Evolutionary conservation across 2,329 filamentous ascomycete genomes (phyloP).

Genomic region (Tothia fuscella): DNA sequence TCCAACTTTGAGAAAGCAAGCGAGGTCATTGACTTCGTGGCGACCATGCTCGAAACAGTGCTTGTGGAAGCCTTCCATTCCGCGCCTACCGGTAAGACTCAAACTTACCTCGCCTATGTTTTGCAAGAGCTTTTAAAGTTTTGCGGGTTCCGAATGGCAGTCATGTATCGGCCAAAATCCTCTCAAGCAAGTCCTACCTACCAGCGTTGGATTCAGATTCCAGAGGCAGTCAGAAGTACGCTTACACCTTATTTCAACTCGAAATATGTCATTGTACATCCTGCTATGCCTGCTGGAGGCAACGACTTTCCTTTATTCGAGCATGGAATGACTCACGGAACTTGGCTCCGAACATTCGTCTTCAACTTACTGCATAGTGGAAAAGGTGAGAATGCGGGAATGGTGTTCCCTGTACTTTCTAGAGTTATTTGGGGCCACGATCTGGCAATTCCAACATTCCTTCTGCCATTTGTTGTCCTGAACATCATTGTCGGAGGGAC

Average conservation of each 20-base stretch:
- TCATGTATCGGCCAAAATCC: slow-evolving; percentile 38
- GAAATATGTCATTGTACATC: slow-evolving; percentile 52
- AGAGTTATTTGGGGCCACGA: slow-evolving; percentile 80
- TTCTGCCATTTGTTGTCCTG: slow-evolving; percentile 76
- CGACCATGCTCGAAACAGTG: slow-evolving; percentile 76
- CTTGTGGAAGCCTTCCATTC: slow-evolving; percentile 87
- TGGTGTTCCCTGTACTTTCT: slow-evolving; percentile 70
- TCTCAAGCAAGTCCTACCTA: slow-evolving; percentile 50
- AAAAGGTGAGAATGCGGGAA: slow-evolving; percentile 59
- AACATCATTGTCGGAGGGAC: slow-evolving; percentile 70
- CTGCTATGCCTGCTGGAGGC: slow-evolving; percentile 1
- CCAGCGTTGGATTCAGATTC: slow-evolving; percentile 65
- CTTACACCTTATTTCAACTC: slow-evolving; percentile 83
- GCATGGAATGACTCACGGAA: slow-evolving; percentile 54
- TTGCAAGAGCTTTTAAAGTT: slow-evolving; percentile 85
- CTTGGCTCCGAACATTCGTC: slow-evolving; percentile 72
- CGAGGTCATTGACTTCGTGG: slow-evolving; percentile 75
- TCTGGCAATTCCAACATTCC: slow-evolving; percentile 71
- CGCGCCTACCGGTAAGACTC: slow-evolving; percentile 72
- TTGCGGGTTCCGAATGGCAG: slow-evolving; percentile 52
- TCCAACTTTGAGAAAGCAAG: slow-evolving; percentile 70
- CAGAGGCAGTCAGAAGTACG: slow-evolving; percentile 65
- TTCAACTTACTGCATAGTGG: slow-evolving; percentile 71
- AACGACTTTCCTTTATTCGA: slow-evolving; percentile 67
- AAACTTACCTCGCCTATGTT: slow-evolving; percentile 84